These are phyloP conservation scores for Diaporthe batatas DNA, from an alignment of 2,329 filamentous ascomycete genomes.

Conservation along the genomic window DNA sequence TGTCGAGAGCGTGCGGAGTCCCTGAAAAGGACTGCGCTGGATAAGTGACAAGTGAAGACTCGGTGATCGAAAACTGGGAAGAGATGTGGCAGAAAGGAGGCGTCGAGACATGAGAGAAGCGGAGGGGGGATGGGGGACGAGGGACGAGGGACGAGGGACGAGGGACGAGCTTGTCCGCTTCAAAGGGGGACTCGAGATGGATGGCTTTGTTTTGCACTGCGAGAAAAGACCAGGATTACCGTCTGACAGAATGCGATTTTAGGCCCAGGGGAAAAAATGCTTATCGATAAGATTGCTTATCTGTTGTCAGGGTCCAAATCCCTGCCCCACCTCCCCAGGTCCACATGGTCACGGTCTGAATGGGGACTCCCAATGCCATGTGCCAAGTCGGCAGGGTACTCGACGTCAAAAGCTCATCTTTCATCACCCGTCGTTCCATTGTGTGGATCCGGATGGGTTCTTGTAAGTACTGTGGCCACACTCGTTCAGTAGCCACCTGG, in stretches of 20 bases:
- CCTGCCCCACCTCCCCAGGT: not conserved
- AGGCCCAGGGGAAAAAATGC: not conserved
- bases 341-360: slow-evolving; percentile 44
- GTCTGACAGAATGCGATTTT: slow-evolving; percentile 15
- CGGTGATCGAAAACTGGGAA: not conserved
- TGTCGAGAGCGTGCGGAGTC: slow-evolving; percentile 10
- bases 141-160: not conserved
- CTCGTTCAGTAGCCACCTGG: not conserved
- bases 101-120: slow-evolving; percentile 7
- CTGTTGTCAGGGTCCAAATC: not conserved
- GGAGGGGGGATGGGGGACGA: not conserved
- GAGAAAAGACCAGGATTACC: not conserved
- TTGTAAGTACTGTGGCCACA: slow-evolving; percentile 37
- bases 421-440: not conserved
- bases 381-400: slow-evolving; percentile 29
- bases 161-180: not conserved
- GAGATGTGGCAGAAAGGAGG: not conserved
- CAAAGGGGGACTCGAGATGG: slow-evolving; percentile 1
- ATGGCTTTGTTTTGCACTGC: slow-evolving; percentile 11
- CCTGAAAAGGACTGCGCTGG: not conserved
- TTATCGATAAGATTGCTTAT: slow-evolving; percentile 28
- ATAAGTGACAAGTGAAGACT: not conserved
- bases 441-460: not conserved
- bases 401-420: slow-evolving; percentile 25
- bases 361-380: slow-evolving; percentile 50